A percentile compares a stretch with the other conserved stretches of the same genome.
Evolutionary conservation across 495 filamentous ascomycete genomes (phyloP).

Genomic region (Daldinia childiae): DNA sequence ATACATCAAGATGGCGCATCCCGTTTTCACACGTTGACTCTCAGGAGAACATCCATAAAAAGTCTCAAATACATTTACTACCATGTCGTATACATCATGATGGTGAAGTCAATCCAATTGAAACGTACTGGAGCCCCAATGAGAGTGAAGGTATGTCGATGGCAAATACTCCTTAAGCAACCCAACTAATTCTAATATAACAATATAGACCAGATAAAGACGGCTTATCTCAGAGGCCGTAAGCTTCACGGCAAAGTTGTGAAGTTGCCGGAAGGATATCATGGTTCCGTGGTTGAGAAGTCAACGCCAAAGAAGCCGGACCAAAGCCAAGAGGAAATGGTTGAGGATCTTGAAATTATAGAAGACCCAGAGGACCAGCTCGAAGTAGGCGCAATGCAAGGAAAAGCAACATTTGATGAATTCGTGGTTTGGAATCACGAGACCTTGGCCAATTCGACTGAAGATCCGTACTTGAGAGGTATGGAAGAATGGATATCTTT

Average conservation of each 20-base stretch:
- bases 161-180: conserved; percentile 1
- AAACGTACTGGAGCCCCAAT: conserved; percentile 76
- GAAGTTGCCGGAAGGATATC: conserved; percentile 77
- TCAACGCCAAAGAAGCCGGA: conserved; percentile 46
- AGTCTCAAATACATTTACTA: conserved; percentile 78
- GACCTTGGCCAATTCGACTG: conserved; percentile 53
- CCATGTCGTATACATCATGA: conserved; percentile 85
- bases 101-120: conserved; percentile 70
- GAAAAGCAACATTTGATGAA: conserved; percentile 78
- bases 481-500: conserved; percentile 88
- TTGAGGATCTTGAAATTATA: conserved; percentile 50
- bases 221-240: conserved; percentile 83
- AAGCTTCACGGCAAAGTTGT: conserved; percentile 76
- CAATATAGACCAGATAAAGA: conserved; percentile 56
- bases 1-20: conserved; percentile 28
- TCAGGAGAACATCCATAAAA: conserved; percentile 38
- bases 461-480: conserved; percentile 67
- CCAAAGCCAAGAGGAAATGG: conserved; percentile 29
- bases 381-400: conserved; percentile 62
- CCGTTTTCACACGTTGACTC: conserved; percentile 27
- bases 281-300: conserved; percentile 62
- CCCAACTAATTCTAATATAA: background rate
- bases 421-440: conserved; percentile 88
- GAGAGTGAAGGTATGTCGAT: conserved; percentile 46
- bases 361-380: conserved; percentile 61